Evolutionary conservation across 2,329 filamentous ascomycete genomes (phyloP), one percentile per base, ranked within the genome.

Genomic region (Davidsoniella neocaledoniae): DNA sequence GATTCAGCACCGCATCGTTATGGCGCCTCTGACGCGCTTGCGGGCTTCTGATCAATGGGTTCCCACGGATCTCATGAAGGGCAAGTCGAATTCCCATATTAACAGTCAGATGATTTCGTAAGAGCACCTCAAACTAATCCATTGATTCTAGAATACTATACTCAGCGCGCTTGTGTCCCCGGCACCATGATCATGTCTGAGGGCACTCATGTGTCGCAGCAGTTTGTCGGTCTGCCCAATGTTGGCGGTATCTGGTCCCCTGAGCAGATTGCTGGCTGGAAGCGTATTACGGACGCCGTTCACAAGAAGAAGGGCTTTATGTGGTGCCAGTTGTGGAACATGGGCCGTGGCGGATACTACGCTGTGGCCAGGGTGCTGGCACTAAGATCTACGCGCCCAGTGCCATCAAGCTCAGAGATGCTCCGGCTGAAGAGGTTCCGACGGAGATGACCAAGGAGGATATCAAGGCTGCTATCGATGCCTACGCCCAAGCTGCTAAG

Each of bases 381-480:
- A 46, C 43, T 36, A 48, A 51, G 21, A 16, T 53, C 21, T 48
- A 46, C n/a, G 52, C 41, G 16, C 48, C 48, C 7, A 47, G 43
- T 16, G 16, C 45, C 10, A 47, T 50, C 37, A 76, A 53, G 55
- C 56, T 60, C 10, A 64, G 60, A 49, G 58, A 61, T 56, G 67
- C 47, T 60, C 72, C 16, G 14, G 63, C 72, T 2, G 66, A 70
- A 40, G 72, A 72, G 4, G 71, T 71, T 3, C 81, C 81, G 2
- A 74, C 73, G 48, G 78, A 70, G 21, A 74, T 88, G 71, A 81
- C 73, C 0, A 68, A 75, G 46, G 65, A 72, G 1, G 81, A 86
- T 16, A 88, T 88, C 50, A 66, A 74, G 56, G 60, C 70, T 2
- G 69, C 79, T 54, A 82, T 86, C 62, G 61, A 59, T 0, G 76